These are phyloP conservation scores for Torulaspora delbrueckii DNA, from an alignment of 805 yeast species.

Conservation along the genomic window DNA sequence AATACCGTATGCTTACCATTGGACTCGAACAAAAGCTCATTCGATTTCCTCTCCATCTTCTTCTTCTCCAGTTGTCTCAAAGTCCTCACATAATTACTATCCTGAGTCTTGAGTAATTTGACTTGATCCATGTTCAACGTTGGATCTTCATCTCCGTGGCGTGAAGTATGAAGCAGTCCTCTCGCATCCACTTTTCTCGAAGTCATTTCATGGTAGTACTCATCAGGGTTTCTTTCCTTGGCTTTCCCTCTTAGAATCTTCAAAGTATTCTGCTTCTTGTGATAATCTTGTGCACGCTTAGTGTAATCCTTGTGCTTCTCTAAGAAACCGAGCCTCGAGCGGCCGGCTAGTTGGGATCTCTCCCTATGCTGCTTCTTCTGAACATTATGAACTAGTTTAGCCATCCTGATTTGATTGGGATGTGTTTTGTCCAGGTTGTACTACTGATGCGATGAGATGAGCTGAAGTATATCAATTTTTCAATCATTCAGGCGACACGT, in stretches of 20 bases:
- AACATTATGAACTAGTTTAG: conserved; percentile 77
- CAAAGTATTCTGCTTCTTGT: conserved; percentile 53
- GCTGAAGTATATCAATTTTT: conserved; percentile 33
- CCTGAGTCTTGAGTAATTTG: conserved; percentile 83
- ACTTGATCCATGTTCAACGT: conserved; percentile 67
- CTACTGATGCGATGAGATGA: conserved; percentile 43
- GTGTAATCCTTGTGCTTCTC: conserved; percentile 89
- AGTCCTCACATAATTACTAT: conserved; percentile 77
- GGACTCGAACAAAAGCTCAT: conserved; percentile 47
- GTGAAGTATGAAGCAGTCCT: conserved; percentile 64
- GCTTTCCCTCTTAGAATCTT: conserved; percentile 73
- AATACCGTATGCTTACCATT: conserved; percentile 79
- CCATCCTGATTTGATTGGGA: conserved; percentile 42
- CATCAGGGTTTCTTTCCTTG: conserved; percentile 80
- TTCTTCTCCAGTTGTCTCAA: conserved; percentile 63
- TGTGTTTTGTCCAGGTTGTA: neutral
- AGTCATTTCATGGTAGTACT: conserved; percentile 92
- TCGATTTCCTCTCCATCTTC: conserved; percentile 51
- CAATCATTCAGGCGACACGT: neutral
- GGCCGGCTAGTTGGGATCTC: conserved; percentile 75
- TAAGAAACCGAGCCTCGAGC: conserved; percentile 74
- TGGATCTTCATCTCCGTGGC: conserved; percentile 42
- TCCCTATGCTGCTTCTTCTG: conserved; percentile 97
- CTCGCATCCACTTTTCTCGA: conserved; percentile 57
- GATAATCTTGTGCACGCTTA: conserved; percentile 64